A percentile compares a stretch with the other conserved stretches of the same genome.
These are phyloP conservation scores for Cystofilobasidium bisporidii DNA, from an alignment of 768 basidiomycete species.

Conservation along the genomic window DNA sequence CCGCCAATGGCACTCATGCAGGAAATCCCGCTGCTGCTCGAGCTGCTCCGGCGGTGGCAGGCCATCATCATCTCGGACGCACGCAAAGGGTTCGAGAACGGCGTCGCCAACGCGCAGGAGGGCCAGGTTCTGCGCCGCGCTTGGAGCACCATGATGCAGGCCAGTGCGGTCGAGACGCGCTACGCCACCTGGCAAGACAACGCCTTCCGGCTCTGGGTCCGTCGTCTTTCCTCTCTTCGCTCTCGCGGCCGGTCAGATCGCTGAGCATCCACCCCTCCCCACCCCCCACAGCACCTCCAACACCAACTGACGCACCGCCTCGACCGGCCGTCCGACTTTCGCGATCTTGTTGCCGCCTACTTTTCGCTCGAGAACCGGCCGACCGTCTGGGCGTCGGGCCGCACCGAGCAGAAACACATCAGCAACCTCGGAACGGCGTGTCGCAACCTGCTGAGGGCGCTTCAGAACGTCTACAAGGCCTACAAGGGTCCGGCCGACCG, in stretches of 20 bases:
- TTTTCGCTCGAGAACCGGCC: not conserved
- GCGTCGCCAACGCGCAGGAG: not conserved
- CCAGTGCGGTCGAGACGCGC: not conserved
- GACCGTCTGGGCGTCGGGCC: not conserved
- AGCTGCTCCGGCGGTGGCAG: not conserved
- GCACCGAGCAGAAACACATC: not conserved
- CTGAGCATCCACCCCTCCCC: no score
- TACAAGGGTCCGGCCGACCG: not conserved
- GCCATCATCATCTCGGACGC: conserved; percentile 2
- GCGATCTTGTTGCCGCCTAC: not conserved
- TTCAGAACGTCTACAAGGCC: not conserved
- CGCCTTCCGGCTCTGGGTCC: not conserved
- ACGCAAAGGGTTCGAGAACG: conserved; percentile 1
- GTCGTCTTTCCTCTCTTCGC: no score
- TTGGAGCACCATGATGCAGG: not conserved
- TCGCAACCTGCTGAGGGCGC: not conserved
- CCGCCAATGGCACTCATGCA: conserved; percentile 7
- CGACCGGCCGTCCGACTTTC: not conserved
- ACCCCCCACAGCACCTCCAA: not conserved
- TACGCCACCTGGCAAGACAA: not conserved
- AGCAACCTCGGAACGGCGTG: not conserved
- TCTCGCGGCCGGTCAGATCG: no score
- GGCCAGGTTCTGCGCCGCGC: not conserved
- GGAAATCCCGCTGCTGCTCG: conserved; percentile 1
- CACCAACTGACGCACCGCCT: not conserved